Evolutionary conservation across 768 basidiomycete genomes (phyloP).

Genomic region (Naganishia antarctica): DNA sequence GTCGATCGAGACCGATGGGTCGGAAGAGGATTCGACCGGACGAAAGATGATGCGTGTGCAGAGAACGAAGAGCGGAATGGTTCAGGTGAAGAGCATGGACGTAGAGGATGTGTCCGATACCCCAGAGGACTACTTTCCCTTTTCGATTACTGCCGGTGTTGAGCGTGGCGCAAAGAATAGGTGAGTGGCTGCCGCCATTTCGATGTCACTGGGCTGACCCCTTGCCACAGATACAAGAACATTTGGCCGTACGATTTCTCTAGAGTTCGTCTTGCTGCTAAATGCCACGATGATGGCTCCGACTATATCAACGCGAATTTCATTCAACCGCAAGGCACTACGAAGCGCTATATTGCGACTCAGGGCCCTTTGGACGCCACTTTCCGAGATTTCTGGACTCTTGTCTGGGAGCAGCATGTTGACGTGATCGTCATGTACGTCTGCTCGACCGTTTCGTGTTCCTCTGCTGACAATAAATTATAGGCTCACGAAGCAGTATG

Average conservation of each 20-base stretch:
- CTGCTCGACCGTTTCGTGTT: not conserved
- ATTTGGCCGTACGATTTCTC: slow-evolving; percentile 96
- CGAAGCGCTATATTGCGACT: slow-evolving; percentile 83
- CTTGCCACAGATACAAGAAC: slow-evolving; percentile 68
- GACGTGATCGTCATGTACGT: slow-evolving; percentile 82
- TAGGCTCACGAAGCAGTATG: slow-evolving; percentile 76
- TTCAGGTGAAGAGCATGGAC: slow-evolving; percentile 31
- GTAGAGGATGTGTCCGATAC: slow-evolving; percentile 20
- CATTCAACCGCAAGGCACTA: slow-evolving; percentile 78
- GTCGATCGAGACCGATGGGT: not conserved
- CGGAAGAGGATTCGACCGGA: not conserved
- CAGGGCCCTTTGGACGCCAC: slow-evolving; percentile 90
- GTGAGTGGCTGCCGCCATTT: slow-evolving; percentile 50
- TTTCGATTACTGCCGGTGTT: slow-evolving; percentile 89
- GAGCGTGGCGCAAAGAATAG: slow-evolving; percentile 93
- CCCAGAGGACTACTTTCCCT: slow-evolving; percentile 60
- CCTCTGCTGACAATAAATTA: not conserved
- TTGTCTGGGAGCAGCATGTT: slow-evolving; percentile 91
- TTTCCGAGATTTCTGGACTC: slow-evolving; percentile 89
- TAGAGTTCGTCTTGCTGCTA: slow-evolving; percentile 65
- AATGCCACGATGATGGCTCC: slow-evolving; percentile 55
- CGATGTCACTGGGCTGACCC: not conserved
- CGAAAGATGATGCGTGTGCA: slow-evolving; percentile 21
- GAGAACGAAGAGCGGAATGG: slow-evolving; percentile 33
- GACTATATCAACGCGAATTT: slow-evolving; percentile 96